Evolutionary conservation across 2,329 filamentous ascomycete species (phyloP), one percentile per base, ranked within the genome.

Genomic region (Macroventuria anomochaeta): DNA sequence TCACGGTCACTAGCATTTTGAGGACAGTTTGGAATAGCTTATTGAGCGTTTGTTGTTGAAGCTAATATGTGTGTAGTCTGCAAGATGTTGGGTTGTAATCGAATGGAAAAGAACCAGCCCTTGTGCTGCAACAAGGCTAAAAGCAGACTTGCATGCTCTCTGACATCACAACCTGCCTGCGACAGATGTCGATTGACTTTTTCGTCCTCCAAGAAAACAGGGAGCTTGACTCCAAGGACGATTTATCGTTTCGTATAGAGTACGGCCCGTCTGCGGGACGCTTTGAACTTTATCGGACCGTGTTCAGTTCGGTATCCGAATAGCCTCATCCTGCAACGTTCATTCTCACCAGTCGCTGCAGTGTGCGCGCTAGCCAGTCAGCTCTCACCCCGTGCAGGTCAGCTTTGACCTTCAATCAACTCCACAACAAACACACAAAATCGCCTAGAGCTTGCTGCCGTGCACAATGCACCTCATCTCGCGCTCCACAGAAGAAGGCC

Each of bases 401-500:
- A 18, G 17, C 15, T 6, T 23, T 12, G 18, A 39, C 34, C 26
- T 26, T 15, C n/a, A 7, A 8, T 23, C 20, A 17, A 12, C 21
- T 10, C 11, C n/a, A 20, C 20, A 38, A 20, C 18, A 20, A 13
- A 33, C 6, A 32, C 20, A 44, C 33, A 32, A 41, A 25, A 15
- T 25, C 20, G 17, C 17, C 12, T 20, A 31, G 23, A 25, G 31
- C 29, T 4, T 17, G 6, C 34, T 40, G 34, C 13, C 7, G 34
- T 46, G 37, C 37, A 17, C 17, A 15, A 34, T 18, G 47, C 17
- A 31, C 6, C 23, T 29, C 13, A 29, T 36, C 29, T 18, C 7
- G 26, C 18, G 31, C 21, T 36, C 49, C 36, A 46, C 37, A 31
- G 11, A 36, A 53, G 36, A 47, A 28, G 37, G 32, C 15, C 38